These are phyloP conservation scores for Candida hispaniensis DNA, from an alignment of 805 yeast species.

Conservation along the genomic window DNA sequence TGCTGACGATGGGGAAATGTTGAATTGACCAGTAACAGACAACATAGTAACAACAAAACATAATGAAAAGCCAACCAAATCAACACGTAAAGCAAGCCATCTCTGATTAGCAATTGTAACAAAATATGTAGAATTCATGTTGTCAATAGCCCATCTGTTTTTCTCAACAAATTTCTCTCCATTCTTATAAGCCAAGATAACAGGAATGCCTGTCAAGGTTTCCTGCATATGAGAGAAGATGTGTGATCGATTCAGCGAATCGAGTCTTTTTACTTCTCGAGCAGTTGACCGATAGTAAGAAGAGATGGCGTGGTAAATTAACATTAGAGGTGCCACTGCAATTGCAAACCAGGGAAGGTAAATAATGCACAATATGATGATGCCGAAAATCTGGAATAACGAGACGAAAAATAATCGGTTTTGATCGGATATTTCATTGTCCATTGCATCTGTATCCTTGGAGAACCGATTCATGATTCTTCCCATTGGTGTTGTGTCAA, in stretches of 20 bases:
- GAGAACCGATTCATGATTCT: constrained; percentile 69
- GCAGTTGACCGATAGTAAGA: constrained; percentile 56
- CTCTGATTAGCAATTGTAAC: constrained; percentile 54
- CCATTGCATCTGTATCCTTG: constrained; percentile 66
- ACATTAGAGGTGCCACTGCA: constrained; percentile 43
- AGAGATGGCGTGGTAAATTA: constrained; percentile 36
- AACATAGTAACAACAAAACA: constrained; percentile 47
- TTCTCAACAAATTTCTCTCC: constrained; percentile 37
- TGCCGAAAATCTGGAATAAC: constrained; percentile 42
- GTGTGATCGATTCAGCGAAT: constrained; percentile 54
- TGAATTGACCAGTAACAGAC: constrained; percentile 47
- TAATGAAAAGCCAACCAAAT: constrained; percentile 40
- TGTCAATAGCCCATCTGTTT: constrained; percentile 39
- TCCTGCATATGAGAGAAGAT: constrained; percentile 65
- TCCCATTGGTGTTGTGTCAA: constrained; percentile 76
- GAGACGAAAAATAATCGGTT: constrained; percentile 45
- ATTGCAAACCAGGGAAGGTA: constrained; percentile 62
- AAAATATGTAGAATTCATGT: constrained; percentile 56
- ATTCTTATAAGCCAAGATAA: constrained; percentile 48
- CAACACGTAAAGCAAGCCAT: constrained; percentile 57
- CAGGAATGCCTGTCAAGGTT: constrained; percentile 50
- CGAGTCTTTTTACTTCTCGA: constrained; percentile 63
- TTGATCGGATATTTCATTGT: constrained; percentile 53
- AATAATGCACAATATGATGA: constrained; percentile 45
- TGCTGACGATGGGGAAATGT: constrained; percentile 46